Evolutionary conservation across 805 yeast species (phyloP).

Genomic region (Wickerhamiella azymoides): DNA sequence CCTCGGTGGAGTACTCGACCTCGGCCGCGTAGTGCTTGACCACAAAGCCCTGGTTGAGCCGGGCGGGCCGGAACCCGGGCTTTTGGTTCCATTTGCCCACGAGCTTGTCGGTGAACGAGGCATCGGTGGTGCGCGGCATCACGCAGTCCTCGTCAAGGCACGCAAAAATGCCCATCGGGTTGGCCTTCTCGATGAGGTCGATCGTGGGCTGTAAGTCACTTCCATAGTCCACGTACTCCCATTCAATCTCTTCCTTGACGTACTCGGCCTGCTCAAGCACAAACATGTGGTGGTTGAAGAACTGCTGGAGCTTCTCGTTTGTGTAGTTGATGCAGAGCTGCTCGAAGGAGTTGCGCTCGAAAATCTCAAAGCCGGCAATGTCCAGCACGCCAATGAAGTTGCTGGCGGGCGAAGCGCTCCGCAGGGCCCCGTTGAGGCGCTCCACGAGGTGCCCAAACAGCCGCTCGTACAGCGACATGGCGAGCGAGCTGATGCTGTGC

Average conservation of each 20-base stretch:
- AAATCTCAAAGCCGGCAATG: constrained; percentile 95
- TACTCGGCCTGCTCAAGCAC: constrained; percentile 97
- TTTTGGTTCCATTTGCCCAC: constrained; percentile 47
- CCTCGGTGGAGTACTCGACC: constrained; percentile 84
- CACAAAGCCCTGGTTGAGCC: constrained; percentile 62
- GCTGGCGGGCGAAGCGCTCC: constrained; percentile 28
- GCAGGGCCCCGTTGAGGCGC: constrained; percentile 57
- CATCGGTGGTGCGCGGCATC: constrained; percentile 79
- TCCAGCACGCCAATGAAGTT: constrained; percentile 75
- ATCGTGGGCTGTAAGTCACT: constrained; percentile 89
- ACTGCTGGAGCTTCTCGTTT: constrained; percentile 92
- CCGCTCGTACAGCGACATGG: constrained; percentile 77
- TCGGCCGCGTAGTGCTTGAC: constrained; percentile 90
- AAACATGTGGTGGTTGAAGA: constrained; percentile 88
- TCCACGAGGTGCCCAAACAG: constrained; percentile 65
- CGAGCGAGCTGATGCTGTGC: constrained; percentile 68
- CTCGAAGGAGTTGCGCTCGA: constrained; percentile 89
- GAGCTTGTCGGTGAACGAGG: constrained; percentile 68
- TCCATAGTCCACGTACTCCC: constrained; percentile 92
- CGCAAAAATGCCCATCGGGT: constrained; percentile 71
- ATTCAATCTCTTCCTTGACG: constrained; percentile 81
- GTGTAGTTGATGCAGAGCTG: constrained; percentile 94
- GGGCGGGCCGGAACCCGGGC: constrained; percentile 55
- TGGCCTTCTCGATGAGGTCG: constrained; percentile 66
- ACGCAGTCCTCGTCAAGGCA: constrained; percentile 90